These are phyloP conservation scores for Emergomyces pasteurianus DNA, from an alignment of 2,329 filamentous ascomycete genomes.

Conservation along the genomic window DNA sequence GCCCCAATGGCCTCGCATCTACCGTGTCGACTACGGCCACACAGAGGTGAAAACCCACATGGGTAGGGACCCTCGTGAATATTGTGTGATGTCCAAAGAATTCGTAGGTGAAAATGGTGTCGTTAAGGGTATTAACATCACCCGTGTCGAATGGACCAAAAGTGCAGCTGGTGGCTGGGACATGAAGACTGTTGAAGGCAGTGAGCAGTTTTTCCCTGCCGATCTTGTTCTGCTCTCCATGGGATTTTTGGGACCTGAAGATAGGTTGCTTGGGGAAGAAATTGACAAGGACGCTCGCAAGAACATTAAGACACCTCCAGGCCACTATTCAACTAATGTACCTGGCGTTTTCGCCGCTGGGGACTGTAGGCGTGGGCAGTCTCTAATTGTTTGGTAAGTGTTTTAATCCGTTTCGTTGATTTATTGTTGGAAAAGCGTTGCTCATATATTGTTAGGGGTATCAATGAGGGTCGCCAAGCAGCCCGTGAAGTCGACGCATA, in stretches of 20 bases:
- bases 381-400: constrained; percentile 84
- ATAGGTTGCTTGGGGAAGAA: constrained; percentile 70
- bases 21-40: constrained; percentile 97
- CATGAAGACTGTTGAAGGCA: constrained; percentile 94
- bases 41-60: constrained; percentile 91
- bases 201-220: constrained; percentile 90
- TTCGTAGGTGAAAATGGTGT: constrained; percentile 81
- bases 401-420: background rate
- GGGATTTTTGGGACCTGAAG: constrained; percentile 93
- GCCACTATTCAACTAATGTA: constrained; percentile 79
- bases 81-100: constrained; percentile 96
- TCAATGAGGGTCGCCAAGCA: constrained; percentile 90
- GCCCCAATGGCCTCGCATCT: constrained; percentile 97
- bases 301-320: constrained; percentile 87
- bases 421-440: background rate
- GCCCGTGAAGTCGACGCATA: constrained; percentile 85
- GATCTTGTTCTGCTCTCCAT: constrained; percentile 90
- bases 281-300: constrained; percentile 87
- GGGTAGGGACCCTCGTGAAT: constrained; percentile 91
- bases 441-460: constrained; percentile 50
- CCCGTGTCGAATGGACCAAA: constrained; percentile 93
- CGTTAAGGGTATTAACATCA: constrained; percentile 91
- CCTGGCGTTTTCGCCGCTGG: constrained; percentile 86
- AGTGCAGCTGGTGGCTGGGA: constrained; percentile 84
- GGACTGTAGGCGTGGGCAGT: constrained; percentile 90